Evolutionary conservation across 257 asterid species (phyloP).

Genomic region (Solanum sejunctum): DNA sequence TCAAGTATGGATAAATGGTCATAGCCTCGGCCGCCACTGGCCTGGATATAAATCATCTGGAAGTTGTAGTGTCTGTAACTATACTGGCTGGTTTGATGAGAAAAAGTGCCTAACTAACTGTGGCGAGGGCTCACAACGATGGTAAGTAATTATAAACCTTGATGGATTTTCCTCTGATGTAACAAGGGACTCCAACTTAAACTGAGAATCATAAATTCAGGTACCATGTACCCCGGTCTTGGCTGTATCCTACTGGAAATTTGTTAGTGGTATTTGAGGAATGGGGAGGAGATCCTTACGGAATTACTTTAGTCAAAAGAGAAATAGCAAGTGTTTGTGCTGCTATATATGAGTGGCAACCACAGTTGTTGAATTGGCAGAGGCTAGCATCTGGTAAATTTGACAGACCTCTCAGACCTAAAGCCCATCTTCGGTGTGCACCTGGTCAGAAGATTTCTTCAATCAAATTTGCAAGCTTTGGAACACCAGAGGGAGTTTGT

Average conservation of each 20-base stretch:
- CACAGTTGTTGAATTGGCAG: constrained; percentile 59
- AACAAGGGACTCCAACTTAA: background rate
- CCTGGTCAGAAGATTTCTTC: constrained; percentile 64
- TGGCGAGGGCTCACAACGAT: constrained; percentile 84
- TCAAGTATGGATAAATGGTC: constrained; percentile 91
- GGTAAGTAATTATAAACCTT: constrained; percentile 23
- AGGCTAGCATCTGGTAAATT: constrained; percentile 62
- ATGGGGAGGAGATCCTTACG: constrained; percentile 90
- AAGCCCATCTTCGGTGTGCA: constrained; percentile 71
- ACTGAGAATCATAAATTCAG: constrained; percentile 17
- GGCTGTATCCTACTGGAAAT: constrained; percentile 69
- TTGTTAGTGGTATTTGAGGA: constrained; percentile 78
- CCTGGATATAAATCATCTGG: constrained; percentile 72
- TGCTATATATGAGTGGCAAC: constrained; percentile 76
- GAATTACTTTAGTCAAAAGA: constrained; percentile 54
- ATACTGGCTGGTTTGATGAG: constrained; percentile 62
- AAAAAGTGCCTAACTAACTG: constrained; percentile 67
- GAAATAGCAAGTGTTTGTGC: constrained; percentile 65
- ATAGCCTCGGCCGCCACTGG: constrained; percentile 81
- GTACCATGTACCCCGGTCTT: constrained; percentile 92
- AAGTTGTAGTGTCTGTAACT: constrained; percentile 52
- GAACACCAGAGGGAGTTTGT: constrained; percentile 73
- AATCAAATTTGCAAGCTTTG: constrained; percentile 88
- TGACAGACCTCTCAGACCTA: constrained; percentile 60
- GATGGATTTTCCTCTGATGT: background rate